Evolutionary conservation across 1,284 basidiomycete species (phyloP).

Genomic region (Tetrapyrgos nigripes): DNA sequence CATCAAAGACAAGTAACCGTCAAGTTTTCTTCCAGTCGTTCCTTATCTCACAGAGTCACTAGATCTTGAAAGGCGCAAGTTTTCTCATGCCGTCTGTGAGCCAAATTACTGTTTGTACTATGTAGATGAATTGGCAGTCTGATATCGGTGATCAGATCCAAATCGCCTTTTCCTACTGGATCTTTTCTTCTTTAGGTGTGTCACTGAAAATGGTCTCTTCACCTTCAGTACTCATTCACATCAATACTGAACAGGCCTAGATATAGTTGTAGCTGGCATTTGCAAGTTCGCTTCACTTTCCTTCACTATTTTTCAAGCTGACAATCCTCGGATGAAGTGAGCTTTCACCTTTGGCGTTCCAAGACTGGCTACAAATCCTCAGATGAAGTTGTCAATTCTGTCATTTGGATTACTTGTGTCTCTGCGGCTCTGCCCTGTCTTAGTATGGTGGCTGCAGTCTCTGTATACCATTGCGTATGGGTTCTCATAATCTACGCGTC

Average conservation of each 20-base stretch:
- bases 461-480: constrained; percentile 48
- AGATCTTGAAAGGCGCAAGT: not conserved
- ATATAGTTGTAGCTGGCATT: constrained; percentile 1
- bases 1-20: not conserved
- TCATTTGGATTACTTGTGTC: constrained; percentile 55
- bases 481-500: not conserved
- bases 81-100: not conserved
- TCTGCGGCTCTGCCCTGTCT: constrained; percentile 52
- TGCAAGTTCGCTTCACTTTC: not conserved
- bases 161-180: constrained; percentile 49
- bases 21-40: not conserved
- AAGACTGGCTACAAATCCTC: constrained; percentile 49
- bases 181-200: constrained; percentile 45
- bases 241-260: not conserved
- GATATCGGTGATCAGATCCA: not conserved
- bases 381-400: constrained; percentile 47
- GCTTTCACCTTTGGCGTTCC: constrained; percentile 47
- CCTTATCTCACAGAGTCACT: not conserved
- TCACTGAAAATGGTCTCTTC: not conserved
- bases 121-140: not conserved
- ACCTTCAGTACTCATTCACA: not conserved
- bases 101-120: not conserved
- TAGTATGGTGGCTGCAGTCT: constrained; percentile 49
- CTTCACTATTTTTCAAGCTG: not conserved
- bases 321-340: constrained; percentile 38